Evolutionary conservation across 169 alveolate genomes (phyloP), one percentile per base, ranked within the genome.

Genomic region (Cryptosporidium sp.): DNA sequence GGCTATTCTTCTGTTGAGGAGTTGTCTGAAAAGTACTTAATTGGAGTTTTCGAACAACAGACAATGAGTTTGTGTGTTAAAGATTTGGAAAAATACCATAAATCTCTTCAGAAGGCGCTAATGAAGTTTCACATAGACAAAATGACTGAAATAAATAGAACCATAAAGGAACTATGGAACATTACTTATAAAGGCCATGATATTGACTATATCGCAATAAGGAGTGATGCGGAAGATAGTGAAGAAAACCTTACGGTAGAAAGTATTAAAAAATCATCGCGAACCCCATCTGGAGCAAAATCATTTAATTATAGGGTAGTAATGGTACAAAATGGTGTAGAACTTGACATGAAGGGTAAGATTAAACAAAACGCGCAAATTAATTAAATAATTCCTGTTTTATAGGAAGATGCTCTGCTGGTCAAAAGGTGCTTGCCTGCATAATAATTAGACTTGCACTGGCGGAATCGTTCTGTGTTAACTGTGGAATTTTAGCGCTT

Each of bases 371-470:
- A 43, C 8, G 5, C 21, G 23, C 12, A n/a, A 9, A 55, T 23
- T 5, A 58, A 12, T 3, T 67, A 2, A 0, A 23, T 55, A 21
- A 37, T 31, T 33, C 23, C 16, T 10, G 18, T 39, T 23, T 62
- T 16, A 26, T 50, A 91, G 98, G 99, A 0, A 96, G 99, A 70
- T 98, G 99, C 86, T 97, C 99, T 0, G 99, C 99, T 18, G 99
- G 99, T 8, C 97, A 96, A 93, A 96, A 97, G 86, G 99, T 99
- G 23, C 94, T 99, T 10, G 99, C 99, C 14, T 95, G 99, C 41
- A 96, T 99, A 37, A 96, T 98, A 23, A 97, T 98, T 35, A 94
- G 99, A 50, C 93, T 98, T 74, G 99, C 99, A 6, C 93, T 99
- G 45, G 99, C 99, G 6, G 99, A 99, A 91, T 94, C 99, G 14